phyloP scores from a whole-genome alignment of 2,329 filamentous ascomycete genomes.

The Juglanconis oblonga region DNA sequence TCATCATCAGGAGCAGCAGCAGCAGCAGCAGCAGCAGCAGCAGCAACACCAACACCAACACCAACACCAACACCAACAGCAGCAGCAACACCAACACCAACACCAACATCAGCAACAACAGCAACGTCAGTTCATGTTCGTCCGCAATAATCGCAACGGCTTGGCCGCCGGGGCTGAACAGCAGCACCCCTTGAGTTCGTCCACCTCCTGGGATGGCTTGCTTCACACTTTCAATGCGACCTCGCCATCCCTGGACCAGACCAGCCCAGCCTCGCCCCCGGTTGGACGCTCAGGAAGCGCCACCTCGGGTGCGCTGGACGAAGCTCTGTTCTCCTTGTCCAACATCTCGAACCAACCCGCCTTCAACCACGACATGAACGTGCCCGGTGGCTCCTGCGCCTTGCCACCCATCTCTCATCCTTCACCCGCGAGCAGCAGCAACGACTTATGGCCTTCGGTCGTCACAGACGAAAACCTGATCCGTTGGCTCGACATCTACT shows the following conservation, averaged over 20 bases:
- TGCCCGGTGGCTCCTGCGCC: not conserved
- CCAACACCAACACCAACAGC: not conserved
- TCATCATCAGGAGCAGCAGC: not conserved
- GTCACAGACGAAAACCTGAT: slow-evolving; percentile 15
- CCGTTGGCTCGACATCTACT: slow-evolving; percentile 15
- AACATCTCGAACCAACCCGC: not conserved
- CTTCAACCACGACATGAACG: slow-evolving; percentile 1
- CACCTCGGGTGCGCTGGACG: slow-evolving; percentile 4
- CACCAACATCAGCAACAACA: slow-evolving; percentile 6
- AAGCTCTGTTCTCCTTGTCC: slow-evolving; percentile 6
- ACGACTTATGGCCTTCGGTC: slow-evolving; percentile 6
- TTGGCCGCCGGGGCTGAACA: slow-evolving; percentile 4
- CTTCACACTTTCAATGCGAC: not conserved
- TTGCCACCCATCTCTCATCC: slow-evolving; percentile 1
- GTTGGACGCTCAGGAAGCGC: slow-evolving; percentile 1
- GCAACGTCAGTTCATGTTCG: slow-evolving; percentile 9
- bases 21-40: slow-evolving; percentile 5
- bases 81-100: slow-evolving; percentile 1
- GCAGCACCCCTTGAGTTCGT: not conserved
- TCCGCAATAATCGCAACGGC: not conserved
- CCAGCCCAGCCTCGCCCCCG: slow-evolving; percentile 4
- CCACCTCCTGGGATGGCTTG: slow-evolving; percentile 12
- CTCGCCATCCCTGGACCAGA: not conserved
- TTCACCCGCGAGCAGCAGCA: slow-evolving; percentile 11
- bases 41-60: slow-evolving; percentile 4